A percentile compares a stretch with the other conserved stretches of the same genome.
Conservation (phyloP, 2,329 filamentous ascomycete genomes). For the Hypoxylon sp. region DNA sequence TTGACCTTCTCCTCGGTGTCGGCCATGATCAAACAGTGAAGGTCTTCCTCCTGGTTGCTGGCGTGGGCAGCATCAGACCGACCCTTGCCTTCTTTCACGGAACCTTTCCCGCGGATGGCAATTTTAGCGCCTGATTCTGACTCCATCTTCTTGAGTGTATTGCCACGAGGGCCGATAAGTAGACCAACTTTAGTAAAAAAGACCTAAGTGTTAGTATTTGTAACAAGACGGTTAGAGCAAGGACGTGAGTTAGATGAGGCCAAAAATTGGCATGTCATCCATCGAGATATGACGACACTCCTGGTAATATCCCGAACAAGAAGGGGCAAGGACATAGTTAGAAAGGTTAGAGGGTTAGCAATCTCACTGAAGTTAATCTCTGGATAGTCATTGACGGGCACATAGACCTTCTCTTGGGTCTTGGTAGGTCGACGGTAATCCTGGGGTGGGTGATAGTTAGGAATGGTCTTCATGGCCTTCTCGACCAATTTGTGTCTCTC, state of each 20-base stretch:
- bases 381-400: conserved; percentile 99
- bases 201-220: conserved; percentile 92
- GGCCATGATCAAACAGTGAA: conserved; percentile 99
- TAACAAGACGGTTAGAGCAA: conserved; percentile 58
- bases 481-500: conserved; percentile 99
- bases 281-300: conserved; percentile 58
- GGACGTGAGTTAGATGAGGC: conserved; percentile 55
- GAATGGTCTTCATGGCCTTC: conserved; percentile 99
- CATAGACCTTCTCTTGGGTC: conserved; percentile 99
- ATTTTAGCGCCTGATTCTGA: conserved; percentile 97
- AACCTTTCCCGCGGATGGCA: conserved; percentile 99
- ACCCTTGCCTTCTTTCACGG: conserved; percentile 99
- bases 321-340: conserved; percentile 68
- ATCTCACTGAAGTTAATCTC: conserved; percentile 99
- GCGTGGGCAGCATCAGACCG: conserved; percentile 98
- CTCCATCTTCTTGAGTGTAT: conserved; percentile 99
- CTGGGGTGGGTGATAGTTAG: conserved; percentile 98
- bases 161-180: conserved; percentile 99
- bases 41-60: conserved; percentile 99
- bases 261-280: conserved; percentile 51
- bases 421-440: conserved; percentile 99
- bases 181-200: conserved; percentile 93
- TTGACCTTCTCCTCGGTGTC: conserved; percentile 99
- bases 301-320: conserved; percentile 63
- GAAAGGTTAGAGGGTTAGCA: conserved; percentile 96